Percentiles rank a stretch among this genome's conserved stretches.
Evolutionary conservation across 805 yeast genomes (phyloP).

Genomic region (Starmerella kuoi): DNA sequence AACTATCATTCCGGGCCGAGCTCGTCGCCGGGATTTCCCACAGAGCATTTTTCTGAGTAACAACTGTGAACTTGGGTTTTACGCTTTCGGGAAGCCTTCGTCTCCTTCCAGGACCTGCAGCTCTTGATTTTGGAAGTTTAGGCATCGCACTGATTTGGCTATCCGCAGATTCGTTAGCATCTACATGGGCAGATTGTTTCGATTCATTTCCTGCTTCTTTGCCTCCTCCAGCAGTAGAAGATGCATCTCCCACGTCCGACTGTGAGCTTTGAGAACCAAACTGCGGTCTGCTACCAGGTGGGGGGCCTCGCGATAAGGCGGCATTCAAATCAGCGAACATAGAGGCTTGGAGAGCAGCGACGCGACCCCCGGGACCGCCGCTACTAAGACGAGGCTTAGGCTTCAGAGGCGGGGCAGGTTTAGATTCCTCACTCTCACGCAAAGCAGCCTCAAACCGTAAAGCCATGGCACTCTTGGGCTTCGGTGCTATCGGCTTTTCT

Average conservation of each 20-base stretch:
- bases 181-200: not conserved
- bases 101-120: conserved; percentile 25
- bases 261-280: conserved; percentile 3
- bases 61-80: conserved; percentile 19
- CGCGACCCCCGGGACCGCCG: conserved; percentile 1
- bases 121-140: conserved; percentile 20
- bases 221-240: not conserved
- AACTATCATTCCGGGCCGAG: not conserved
- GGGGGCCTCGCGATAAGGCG: conserved; percentile 23
- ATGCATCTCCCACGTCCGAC: not conserved
- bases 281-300: conserved; percentile 13
- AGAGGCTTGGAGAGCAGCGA: conserved; percentile 18
- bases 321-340: conserved; percentile 21
- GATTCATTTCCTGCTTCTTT: not conserved
- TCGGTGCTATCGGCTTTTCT: conserved; percentile 13
- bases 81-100: conserved; percentile 27
- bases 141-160: conserved; percentile 19
- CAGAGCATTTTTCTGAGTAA: conserved; percentile 14
- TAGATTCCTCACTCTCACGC: conserved; percentile 15
- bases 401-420: conserved; percentile 12
- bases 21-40: conserved; percentile 6
- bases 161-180: conserved; percentile 17
- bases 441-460: conserved; percentile 19
- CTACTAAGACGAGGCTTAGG: conserved; percentile 14
- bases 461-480: conserved; percentile 15